phyloP scores from a whole-genome alignment of 441 rosid genomes.

The Populus trichocarpa region DNA sequence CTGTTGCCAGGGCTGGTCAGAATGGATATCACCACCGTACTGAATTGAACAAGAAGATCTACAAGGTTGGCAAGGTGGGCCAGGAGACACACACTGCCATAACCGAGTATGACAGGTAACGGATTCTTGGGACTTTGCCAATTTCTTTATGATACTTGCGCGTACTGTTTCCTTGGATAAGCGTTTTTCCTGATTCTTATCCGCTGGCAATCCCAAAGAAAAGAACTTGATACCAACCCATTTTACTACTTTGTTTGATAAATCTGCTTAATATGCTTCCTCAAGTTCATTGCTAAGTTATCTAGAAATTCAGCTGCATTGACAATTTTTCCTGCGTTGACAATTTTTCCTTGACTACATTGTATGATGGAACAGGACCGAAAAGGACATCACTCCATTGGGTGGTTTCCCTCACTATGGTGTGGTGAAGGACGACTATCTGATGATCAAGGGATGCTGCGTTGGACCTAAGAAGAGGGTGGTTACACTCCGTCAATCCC shows the following conservation, averaged over 20 bases:
- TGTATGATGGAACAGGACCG: slow-evolving; percentile 50
- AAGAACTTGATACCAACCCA: neutral
- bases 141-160: neutral
- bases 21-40: slow-evolving; percentile 96
- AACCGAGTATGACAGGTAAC: slow-evolving; percentile 81
- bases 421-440: slow-evolving; percentile 70
- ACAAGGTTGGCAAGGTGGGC: slow-evolving; percentile 73
- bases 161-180: too few relatives aligned
- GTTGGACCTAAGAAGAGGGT: slow-evolving; percentile 95
- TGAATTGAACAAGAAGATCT: slow-evolving; percentile 87
- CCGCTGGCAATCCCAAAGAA: neutral
- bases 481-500: slow-evolving; percentile 73
- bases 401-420: slow-evolving; percentile 97
- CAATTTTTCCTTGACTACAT: neutral
- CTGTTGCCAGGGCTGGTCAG: slow-evolving; percentile 95
- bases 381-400: slow-evolving; percentile 83
- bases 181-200: too few relatives aligned
- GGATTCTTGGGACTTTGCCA: neutral
- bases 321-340: neutral
- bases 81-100: slow-evolving; percentile 64
- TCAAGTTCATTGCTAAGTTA: neutral
- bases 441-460: slow-evolving; percentile 92
- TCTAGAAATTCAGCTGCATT: neutral
- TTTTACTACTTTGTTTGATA: neutral
- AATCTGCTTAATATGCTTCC: neutral